Percentiles rank a stretch among this genome's conserved stretches.
Conservation (phyloP, 169 alveolate species). For the Plasmodium vinckei region DNA sequence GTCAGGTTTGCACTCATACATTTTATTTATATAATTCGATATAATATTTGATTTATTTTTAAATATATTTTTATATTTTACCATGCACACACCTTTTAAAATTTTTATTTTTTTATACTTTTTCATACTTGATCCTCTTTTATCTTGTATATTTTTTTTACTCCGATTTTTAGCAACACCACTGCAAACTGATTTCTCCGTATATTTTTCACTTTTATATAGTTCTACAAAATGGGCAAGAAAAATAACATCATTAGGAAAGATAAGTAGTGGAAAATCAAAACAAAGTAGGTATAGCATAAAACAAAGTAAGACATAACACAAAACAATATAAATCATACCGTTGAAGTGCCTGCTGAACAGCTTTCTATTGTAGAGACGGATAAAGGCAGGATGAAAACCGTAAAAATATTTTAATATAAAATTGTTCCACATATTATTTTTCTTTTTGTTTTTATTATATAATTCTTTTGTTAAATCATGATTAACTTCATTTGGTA, state of each 20-base stretch:
- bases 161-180: not conserved
- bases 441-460: not conserved
- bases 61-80: conserved; percentile 29
- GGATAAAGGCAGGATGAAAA: conserved; percentile 64
- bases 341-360: conserved; percentile 37
- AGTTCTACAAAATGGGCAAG: conserved; percentile 3
- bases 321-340: not conserved
- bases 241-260: not conserved
- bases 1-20: not conserved
- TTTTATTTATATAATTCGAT: not conserved
- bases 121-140: not conserved
- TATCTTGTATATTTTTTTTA: no score
- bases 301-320: not conserved
- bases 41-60: not conserved
- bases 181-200: conserved; percentile 14
- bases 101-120: conserved; percentile 43
- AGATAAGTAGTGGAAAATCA: not conserved
- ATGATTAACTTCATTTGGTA: not conserved
- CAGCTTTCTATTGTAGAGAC: conserved; percentile 54
- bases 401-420: not conserved
- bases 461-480: not conserved
- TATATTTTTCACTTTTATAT: conserved; percentile 47
- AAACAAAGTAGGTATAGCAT: no score
- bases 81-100: conserved; percentile 15
- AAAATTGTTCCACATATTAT: not conserved